Conservation (phyloP, 2,329 filamentous ascomycete genomes). For the Colletotrichum sp. region DNA sequence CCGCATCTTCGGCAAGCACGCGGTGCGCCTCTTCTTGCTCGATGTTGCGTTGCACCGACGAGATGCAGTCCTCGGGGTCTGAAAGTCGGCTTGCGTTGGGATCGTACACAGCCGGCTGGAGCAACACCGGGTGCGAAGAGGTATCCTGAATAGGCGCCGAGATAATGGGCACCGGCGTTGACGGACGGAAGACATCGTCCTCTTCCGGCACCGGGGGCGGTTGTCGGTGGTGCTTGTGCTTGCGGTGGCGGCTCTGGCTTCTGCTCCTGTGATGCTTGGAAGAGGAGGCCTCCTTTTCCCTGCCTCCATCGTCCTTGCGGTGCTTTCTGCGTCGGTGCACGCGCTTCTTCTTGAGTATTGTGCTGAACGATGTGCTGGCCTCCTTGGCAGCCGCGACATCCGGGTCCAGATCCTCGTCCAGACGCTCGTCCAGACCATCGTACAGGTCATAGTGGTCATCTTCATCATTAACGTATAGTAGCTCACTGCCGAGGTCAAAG, state of each 20-base stretch:
- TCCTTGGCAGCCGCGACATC: conserved; percentile 37
- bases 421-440: conserved; percentile 32
- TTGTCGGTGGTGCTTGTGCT: conserved; percentile 27
- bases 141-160: conserved; percentile 54
- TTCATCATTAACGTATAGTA: conserved; percentile 14
- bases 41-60: conserved; percentile 62
- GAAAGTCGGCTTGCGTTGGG: conserved; percentile 33
- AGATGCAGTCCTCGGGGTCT: conserved; percentile 51
- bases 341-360: conserved; percentile 53
- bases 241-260: conserved; percentile 23
- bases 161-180: conserved; percentile 42
- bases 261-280: conserved; percentile 22
- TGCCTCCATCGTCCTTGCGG: conserved; percentile 32
- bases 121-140: conserved; percentile 54
- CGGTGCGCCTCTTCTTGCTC: conserved; percentile 61
- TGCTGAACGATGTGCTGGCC: conserved; percentile 45
- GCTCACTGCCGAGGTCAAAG: conserved; percentile 33
- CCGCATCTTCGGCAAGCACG: conserved; percentile 61
- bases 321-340: conserved; percentile 41
- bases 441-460: conserved; percentile 33
- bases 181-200: conserved; percentile 26
- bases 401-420: conserved; percentile 34
- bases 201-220: conserved; percentile 18
- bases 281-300: conserved; percentile 24
- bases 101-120: conserved; percentile 64